Evolutionary conservation across 352 stramenopile species (phyloP).

Genomic region (Phytophthora pluvialis): DNA sequence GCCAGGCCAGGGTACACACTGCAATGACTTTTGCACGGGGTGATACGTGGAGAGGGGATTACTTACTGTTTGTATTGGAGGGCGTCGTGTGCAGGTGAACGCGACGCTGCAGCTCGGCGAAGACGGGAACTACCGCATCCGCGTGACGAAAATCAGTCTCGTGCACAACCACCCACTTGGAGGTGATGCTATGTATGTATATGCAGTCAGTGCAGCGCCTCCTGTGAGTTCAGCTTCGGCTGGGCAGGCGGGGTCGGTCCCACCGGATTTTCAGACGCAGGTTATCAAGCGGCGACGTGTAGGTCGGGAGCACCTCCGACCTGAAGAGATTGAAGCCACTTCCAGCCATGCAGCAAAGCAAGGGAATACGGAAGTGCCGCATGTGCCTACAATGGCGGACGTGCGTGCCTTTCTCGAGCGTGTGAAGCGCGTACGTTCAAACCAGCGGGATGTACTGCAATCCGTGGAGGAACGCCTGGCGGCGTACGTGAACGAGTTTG

Average conservation of each 20-base stretch:
- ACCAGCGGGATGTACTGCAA: slow-evolving; percentile 15
- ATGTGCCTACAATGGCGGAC: slow-evolving; percentile 33
- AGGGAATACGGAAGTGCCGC: not conserved
- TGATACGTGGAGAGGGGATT: not conserved
- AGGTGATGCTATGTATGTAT: not conserved
- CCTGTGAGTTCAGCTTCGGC: not conserved
- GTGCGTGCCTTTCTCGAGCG: slow-evolving; percentile 29
- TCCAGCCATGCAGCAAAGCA: not conserved
- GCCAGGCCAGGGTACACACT: slow-evolving; percentile 33
- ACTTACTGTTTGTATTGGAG: not conserved
- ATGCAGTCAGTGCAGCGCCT: not conserved
- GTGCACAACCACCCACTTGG: slow-evolving; percentile 41
- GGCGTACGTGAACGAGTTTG: slow-evolving; percentile 45
- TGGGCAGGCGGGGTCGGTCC: not conserved
- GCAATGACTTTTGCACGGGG: not conserved
- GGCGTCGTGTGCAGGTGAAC: slow-evolving; percentile 26
- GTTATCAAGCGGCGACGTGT: slow-evolving; percentile 22
- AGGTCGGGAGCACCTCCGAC: not conserved
- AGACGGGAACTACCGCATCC: slow-evolving; percentile 32
- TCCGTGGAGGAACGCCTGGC: slow-evolving; percentile 40
- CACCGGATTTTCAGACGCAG: not conserved
- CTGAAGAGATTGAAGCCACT: slow-evolving; percentile 2
- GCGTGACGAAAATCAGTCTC: slow-evolving; percentile 35
- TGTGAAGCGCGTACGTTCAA: slow-evolving; percentile 14
- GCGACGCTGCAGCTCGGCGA: slow-evolving; percentile 36